Percentiles rank a stretch among this genome's conserved stretches.
Conservation (phyloP, 768 basidiomycete species). For the Cystofilobasidium macerans region DNA sequence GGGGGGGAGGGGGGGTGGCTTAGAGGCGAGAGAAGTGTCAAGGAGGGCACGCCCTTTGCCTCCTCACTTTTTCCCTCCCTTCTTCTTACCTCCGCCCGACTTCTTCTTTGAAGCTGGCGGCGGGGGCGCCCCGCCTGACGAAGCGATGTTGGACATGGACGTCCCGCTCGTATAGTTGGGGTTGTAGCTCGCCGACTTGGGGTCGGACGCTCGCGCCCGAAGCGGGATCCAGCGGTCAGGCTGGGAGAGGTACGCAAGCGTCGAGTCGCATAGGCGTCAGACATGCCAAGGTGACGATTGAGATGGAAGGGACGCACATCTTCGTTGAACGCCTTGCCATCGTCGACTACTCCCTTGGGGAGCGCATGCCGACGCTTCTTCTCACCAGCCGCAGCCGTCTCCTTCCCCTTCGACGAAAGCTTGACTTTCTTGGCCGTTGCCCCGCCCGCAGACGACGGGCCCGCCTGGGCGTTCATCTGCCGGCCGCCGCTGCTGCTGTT, state of each 20-base stretch:
- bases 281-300: background rate
- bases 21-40: too few relatives aligned
- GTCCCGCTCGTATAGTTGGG: slow-evolving; percentile 15
- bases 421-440: background rate
- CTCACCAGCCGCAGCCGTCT: background rate
- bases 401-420: too few relatives aligned
- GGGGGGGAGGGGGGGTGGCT: too few relatives aligned
- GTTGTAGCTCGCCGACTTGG: slow-evolving; percentile 7
- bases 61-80: slow-evolving; percentile 28
- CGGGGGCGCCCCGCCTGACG: background rate
- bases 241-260: slow-evolving; percentile 3
- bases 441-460: slow-evolving; percentile 21
- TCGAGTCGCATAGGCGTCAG: background rate
- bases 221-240: slow-evolving; percentile 40
- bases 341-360: slow-evolving; percentile 36
- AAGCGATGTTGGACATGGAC: slow-evolving; percentile 10
- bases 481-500: slow-evolving; percentile 13
- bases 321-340: slow-evolving; percentile 31
- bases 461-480: background rate
- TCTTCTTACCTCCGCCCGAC: slow-evolving; percentile 27
- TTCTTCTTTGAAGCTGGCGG: slow-evolving; percentile 27
- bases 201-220: slow-evolving; percentile 32
- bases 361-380: slow-evolving; percentile 35
- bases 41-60: too few relatives aligned
- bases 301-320: slow-evolving; percentile 34